A percentile compares a stretch with the other conserved stretches of the same genome.
Evolutionary conservation across 768 basidiomycete genomes (phyloP).

Genomic region (Mycena filopes): DNA sequence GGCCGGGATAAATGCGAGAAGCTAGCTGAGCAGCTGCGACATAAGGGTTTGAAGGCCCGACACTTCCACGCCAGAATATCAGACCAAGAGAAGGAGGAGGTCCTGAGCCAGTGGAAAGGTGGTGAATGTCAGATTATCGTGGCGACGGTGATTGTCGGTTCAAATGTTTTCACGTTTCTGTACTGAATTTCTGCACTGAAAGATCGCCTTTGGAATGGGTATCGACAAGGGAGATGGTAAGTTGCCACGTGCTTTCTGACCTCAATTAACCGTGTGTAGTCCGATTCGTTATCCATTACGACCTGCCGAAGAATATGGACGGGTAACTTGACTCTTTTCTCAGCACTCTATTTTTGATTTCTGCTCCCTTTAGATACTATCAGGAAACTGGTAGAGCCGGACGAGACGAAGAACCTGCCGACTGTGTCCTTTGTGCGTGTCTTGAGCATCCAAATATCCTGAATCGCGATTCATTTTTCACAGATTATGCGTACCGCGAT

Average conservation of each 20-base stretch:
- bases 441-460: background rate
- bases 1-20: slow-evolving; percentile 82
- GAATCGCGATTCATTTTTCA: slow-evolving; percentile 9
- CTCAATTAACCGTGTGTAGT: slow-evolving; percentile 55
- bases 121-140: slow-evolving; percentile 85
- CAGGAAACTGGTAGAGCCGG: slow-evolving; percentile 99
- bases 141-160: slow-evolving; percentile 76
- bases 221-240: slow-evolving; percentile 87
- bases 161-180: slow-evolving; percentile 7
- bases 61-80: slow-evolving; percentile 91
- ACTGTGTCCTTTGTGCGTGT: slow-evolving; percentile 88
- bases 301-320: slow-evolving; percentile 84
- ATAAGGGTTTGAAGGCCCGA: slow-evolving; percentile 68
- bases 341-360: background rate
- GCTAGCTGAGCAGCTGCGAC: slow-evolving; percentile 74
- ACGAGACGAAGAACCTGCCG: slow-evolving; percentile 84
- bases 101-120: slow-evolving; percentile 79
- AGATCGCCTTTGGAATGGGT: slow-evolving; percentile 96
- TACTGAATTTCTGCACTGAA: slow-evolving; percentile 8
- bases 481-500: slow-evolving; percentile 78
- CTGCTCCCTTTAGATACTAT: slow-evolving; percentile 67
- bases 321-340: slow-evolving; percentile 59
- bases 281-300: slow-evolving; percentile 91
- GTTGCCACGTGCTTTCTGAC: slow-evolving; percentile 22
- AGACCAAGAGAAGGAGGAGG: slow-evolving; percentile 66